Base-by-base conservation (phyloP, 2,329 filamentous ascomycete genomes). In the Colletotrichum spinosum region DNA sequence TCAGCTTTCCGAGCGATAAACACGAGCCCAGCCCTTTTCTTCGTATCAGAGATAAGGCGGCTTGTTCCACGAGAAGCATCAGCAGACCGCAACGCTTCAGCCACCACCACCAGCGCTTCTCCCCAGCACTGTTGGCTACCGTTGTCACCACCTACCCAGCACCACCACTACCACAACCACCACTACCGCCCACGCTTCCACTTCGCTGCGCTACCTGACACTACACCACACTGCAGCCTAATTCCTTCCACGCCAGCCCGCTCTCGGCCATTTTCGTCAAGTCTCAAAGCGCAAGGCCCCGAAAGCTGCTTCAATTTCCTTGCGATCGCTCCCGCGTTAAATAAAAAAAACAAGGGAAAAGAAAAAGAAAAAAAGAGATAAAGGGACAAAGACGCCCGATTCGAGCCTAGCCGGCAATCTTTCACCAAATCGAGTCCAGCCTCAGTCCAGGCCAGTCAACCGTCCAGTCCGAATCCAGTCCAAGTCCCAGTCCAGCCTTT, bases 191-290 rank as follows among this genome's bases (percentile, higher is more conserved):
- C 38, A 51, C 38, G 39, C 50, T 55, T 41, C 12, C 41, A 35
- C 51, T 33, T 51, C 45, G 56, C 45, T 41, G 41, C 44, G 15
- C 25, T 25, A 25, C 25, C 25, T 25, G 25, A 25, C 25, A 25
- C 25, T 5, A 25, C 25, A 25, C 50, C 44, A 54, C 60, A 39
- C 49, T 8, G 35, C 37, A 61, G 57, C 44, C 58, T 65, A 65
- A 65, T 42, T 62, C 37, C 46, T 48, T 41, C 33, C 53, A 15
- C 25, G 39, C 62, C 38, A 65, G 62, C 62, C 62, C 58, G 62
- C 62, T 65, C 62, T 62, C 57, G 62, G 48, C 62, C 62, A 65
- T 45, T 65, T 62, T 65, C 39, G 41, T 56, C 51, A 37, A 62
- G 58, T 42, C 62, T 65, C 62, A 62, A 65, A 65, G 62, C 62